A percentile compares a stretch with the other conserved stretches of the same genome.
These are phyloP conservation scores for Suhomyces prunicola DNA, from an alignment of 805 yeast genomes.

Conservation along the genomic window DNA sequence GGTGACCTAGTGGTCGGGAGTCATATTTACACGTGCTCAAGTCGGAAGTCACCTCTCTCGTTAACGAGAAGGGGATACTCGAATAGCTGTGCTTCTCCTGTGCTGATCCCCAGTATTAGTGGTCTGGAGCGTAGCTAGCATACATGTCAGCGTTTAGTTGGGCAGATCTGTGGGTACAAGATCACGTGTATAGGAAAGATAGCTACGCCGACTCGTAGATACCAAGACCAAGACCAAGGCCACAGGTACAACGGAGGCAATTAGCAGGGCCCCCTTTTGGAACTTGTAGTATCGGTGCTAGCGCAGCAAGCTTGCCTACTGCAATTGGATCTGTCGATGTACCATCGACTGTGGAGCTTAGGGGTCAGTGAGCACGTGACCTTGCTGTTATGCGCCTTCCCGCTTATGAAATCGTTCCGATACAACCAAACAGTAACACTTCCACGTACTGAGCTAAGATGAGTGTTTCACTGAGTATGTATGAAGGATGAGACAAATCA, in stretches of 20 bases:
- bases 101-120: background rate
- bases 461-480: constrained; percentile 29
- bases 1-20: background rate
- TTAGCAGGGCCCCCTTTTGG: background rate
- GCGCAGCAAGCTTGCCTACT: background rate
- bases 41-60: background rate
- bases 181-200: background rate
- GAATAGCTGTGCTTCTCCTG: background rate
- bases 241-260: background rate
- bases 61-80: background rate
- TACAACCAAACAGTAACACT: background rate
- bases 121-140: background rate
- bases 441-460: constrained; percentile 8
- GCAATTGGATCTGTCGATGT: background rate
- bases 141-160: background rate
- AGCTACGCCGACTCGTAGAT: background rate
- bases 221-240: background rate
- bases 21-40: background rate
- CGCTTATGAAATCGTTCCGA: background rate
- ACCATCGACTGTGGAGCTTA: background rate
- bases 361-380: background rate
- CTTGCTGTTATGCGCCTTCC: background rate
- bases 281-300: background rate
- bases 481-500: background rate
- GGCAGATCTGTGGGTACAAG: background rate